These are phyloP conservation scores for Cryptosporidium bovis DNA, from an alignment of 169 alveolate species.

Conservation along the genomic window DNA sequence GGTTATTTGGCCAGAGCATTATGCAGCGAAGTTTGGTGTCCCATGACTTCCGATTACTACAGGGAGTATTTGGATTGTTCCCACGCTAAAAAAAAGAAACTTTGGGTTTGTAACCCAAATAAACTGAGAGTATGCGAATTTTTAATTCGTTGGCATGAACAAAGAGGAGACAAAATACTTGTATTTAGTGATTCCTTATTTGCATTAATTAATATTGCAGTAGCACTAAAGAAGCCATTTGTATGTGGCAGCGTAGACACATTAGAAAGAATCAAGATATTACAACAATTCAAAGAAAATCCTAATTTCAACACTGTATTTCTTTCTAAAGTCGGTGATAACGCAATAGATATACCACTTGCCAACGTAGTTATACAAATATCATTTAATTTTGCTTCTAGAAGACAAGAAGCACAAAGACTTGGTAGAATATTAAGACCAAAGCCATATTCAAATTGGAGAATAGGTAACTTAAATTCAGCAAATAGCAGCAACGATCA, in stretches of 20 bases:
- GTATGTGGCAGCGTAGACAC: slow-evolving; percentile 91
- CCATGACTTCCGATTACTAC: slow-evolving; percentile 96
- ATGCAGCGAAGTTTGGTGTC: slow-evolving; percentile 98
- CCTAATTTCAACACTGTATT: slow-evolving; percentile 91
- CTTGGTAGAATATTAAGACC: slow-evolving; percentile 99
- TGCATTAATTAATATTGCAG: slow-evolving; percentile 92
- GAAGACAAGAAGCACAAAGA: slow-evolving; percentile 99
- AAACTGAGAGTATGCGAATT: slow-evolving; percentile 95
- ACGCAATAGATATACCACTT: slow-evolving; percentile 98
- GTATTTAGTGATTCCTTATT: slow-evolving; percentile 97
- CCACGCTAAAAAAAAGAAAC: slow-evolving; percentile 89
- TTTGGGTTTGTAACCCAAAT: slow-evolving; percentile 97
- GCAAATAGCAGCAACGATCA: not conserved
- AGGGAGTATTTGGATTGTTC: slow-evolving; percentile 91
- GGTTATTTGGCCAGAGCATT: slow-evolving; percentile 98
- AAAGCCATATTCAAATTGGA: slow-evolving; percentile 82
- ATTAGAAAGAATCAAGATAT: slow-evolving; percentile 91
- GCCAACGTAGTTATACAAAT: slow-evolving; percentile 99
- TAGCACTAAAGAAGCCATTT: slow-evolving; percentile 89
- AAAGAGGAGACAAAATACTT: slow-evolving; percentile 96
- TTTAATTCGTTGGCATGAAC: slow-evolving; percentile 94
- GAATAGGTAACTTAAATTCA: not conserved
- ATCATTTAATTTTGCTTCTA: slow-evolving; percentile 96
- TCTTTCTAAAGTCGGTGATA: slow-evolving; percentile 99
- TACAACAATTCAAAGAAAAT: slow-evolving; percentile 90